Evolutionary conservation across 345 rosid genomes (phyloP).

Genomic region (Salix arbutifolia): DNA sequence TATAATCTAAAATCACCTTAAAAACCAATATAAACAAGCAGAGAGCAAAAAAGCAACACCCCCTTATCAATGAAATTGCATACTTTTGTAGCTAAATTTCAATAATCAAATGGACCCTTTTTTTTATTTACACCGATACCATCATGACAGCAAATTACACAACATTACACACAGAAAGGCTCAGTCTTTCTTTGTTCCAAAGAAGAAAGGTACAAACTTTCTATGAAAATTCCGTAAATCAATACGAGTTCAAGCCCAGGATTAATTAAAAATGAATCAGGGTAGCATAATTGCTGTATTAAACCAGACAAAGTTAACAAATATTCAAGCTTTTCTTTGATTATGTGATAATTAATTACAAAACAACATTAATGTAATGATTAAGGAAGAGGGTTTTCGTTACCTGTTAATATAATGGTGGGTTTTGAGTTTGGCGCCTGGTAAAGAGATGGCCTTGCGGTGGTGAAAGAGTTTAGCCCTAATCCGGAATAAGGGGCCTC

Average conservation of each 20-base stretch:
- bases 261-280: not conserved
- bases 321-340: not conserved
- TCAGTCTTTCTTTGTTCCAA: too few relatives aligned
- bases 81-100: not conserved
- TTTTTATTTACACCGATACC: too few relatives aligned
- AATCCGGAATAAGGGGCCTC: constrained; percentile 40
- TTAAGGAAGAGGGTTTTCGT: not conserved
- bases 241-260: too few relatives aligned
- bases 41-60: not conserved
- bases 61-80: not conserved
- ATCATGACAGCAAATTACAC: too few relatives aligned
- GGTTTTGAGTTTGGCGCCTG: constrained; percentile 42
- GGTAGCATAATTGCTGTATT: not conserved
- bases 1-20: too few relatives aligned
- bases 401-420: constrained; percentile 11
- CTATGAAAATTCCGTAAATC: too few relatives aligned
- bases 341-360: not conserved
- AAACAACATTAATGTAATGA: not conserved
- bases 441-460: constrained; percentile 6
- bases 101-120: not conserved
- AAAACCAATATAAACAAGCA: too few relatives aligned
- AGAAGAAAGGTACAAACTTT: too few relatives aligned
- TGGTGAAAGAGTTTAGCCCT: constrained; percentile 41
- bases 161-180: too few relatives aligned
- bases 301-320: not conserved